Evolutionary conservation across 2,329 filamentous ascomycete genomes (phyloP).

Genomic region (Hymenoscyphus albidus): DNA sequence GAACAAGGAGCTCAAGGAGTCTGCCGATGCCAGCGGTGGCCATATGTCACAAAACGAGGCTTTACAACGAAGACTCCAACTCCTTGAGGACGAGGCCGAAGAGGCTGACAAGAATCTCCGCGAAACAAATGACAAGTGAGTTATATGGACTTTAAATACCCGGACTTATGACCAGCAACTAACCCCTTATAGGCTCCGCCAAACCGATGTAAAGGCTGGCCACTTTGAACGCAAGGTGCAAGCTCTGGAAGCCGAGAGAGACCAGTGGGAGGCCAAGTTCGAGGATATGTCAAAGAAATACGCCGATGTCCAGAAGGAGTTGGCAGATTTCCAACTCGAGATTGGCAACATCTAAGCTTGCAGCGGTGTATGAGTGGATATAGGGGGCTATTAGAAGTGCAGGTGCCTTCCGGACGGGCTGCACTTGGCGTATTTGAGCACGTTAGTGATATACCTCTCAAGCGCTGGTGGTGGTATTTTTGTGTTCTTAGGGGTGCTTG

Average conservation of each 20-base stretch:
- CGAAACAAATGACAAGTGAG: conserved; percentile 98
- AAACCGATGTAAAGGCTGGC: conserved; percentile 98
- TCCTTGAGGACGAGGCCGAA: conserved; percentile 97
- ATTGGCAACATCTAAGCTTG: conserved; percentile 78
- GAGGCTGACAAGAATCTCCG: conserved; percentile 92
- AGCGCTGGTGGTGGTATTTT: conserved; percentile 29
- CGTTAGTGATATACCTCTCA: conserved; percentile 28
- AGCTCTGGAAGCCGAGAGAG: conserved; percentile 84
- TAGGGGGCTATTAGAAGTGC: conserved; percentile 11
- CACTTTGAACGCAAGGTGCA: conserved; percentile 99
- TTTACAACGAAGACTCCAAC: conserved; percentile 85
- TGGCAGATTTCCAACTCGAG: conserved; percentile 85
- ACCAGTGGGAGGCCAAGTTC: conserved; percentile 96
- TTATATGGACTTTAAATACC: conserved; percentile 23
- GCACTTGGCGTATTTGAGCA: conserved; percentile 17
- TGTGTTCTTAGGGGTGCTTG: conserved; percentile 27
- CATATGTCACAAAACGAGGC: conserved; percentile 88
- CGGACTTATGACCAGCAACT: conserved; percentile 7
- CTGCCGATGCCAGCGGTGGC: conserved; percentile 75
- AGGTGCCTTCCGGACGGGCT: conserved; percentile 15
- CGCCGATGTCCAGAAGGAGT: conserved; percentile 76
- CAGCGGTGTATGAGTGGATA: not conserved
- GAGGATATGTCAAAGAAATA: conserved; percentile 97
- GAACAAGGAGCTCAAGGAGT: conserved; percentile 83
- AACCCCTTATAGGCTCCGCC: conserved; percentile 68